Evolutionary conservation across 371 early-diverging fungal species (phyloP).

Genomic region (Syncephalastrum sp.): DNA sequence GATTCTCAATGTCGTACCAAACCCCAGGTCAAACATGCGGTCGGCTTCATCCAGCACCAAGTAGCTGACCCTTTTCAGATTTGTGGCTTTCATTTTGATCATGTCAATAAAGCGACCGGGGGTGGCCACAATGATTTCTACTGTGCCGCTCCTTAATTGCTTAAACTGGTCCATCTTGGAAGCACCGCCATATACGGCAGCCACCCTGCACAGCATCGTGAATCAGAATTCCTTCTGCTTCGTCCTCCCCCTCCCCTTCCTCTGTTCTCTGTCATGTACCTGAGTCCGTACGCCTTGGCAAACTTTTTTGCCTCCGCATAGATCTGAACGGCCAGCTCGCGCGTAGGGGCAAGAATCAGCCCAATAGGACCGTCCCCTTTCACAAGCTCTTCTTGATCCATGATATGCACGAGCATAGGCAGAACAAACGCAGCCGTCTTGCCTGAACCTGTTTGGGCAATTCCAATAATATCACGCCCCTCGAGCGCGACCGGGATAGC

Average conservation of each 20-base stretch:
- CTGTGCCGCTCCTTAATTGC: slow-evolving; percentile 76
- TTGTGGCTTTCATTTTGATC: slow-evolving; percentile 86
- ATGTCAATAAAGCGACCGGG: slow-evolving; percentile 97
- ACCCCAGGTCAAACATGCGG: slow-evolving; percentile 96
- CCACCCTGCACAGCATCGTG: slow-evolving; percentile 37
- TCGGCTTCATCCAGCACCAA: slow-evolving; percentile 96
- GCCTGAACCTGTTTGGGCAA: slow-evolving; percentile 87
- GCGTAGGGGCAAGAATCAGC: slow-evolving; percentile 78
- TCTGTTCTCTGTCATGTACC: slow-evolving; percentile 13
- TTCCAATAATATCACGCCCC: slow-evolving; percentile 84
- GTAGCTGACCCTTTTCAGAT: slow-evolving; percentile 86
- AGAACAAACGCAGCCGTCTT: slow-evolving; percentile 76
- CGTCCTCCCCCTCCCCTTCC: no score
- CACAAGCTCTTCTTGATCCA: slow-evolving; percentile 72
- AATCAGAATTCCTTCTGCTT: neutral
- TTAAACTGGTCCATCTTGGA: slow-evolving; percentile 88
- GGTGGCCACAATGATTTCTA: slow-evolving; percentile 90
- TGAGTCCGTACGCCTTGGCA: slow-evolving; percentile 71
- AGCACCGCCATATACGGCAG: slow-evolving; percentile 92
- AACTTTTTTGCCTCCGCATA: slow-evolving; percentile 78
- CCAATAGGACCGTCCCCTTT: slow-evolving; percentile 77
- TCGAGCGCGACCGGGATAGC: slow-evolving; percentile 75
- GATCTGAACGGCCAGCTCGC: slow-evolving; percentile 92
- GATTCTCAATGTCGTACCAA: slow-evolving; percentile 61
- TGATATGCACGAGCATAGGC: slow-evolving; percentile 88